phyloP scores from a whole-genome alignment of 352 stramenopile genomes.

The Aphanomyces euteiches region DNA sequence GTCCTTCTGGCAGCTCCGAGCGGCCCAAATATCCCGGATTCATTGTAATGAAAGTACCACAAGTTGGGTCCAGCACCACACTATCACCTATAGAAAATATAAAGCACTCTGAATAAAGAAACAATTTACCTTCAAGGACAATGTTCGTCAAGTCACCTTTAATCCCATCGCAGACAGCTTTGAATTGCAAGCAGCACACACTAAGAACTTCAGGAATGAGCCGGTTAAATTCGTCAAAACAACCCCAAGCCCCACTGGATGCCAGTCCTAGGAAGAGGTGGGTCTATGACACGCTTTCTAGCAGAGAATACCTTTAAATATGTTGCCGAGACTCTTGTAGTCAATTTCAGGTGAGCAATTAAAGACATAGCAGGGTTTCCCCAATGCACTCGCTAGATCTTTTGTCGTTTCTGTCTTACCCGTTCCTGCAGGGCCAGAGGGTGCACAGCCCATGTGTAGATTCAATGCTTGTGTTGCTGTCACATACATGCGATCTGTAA shows the following conservation, averaged over 20 bases:
- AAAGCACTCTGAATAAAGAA: background rate
- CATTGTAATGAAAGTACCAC: conserved; percentile 96
- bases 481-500: conserved; percentile 95
- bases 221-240: conserved; percentile 96
- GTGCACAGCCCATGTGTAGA: conserved; percentile 93
- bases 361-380: conserved; percentile 93
- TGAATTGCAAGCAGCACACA: conserved; percentile 93
- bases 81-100: conserved; percentile 54
- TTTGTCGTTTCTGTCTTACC: conserved; percentile 96
- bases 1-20: conserved; percentile 90
- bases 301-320: conserved; percentile 85
- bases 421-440: conserved; percentile 83
- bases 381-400: conserved; percentile 89
- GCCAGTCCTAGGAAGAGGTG: conserved; percentile 49
- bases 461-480: conserved; percentile 93
- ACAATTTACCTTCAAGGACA: conserved; percentile 72
- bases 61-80: conserved; percentile 84
- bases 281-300: background rate
- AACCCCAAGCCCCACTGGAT: conserved; percentile 90
- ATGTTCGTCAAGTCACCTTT: conserved; percentile 78
- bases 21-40: conserved; percentile 93
- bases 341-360: conserved; percentile 96
- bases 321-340: conserved; percentile 93
- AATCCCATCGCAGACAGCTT: conserved; percentile 93
- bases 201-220: conserved; percentile 89